A percentile compares a stretch with the other conserved stretches of the same genome.
Conservation (phyloP, 768 basidiomycete species). For the Russula sp. region DNA sequence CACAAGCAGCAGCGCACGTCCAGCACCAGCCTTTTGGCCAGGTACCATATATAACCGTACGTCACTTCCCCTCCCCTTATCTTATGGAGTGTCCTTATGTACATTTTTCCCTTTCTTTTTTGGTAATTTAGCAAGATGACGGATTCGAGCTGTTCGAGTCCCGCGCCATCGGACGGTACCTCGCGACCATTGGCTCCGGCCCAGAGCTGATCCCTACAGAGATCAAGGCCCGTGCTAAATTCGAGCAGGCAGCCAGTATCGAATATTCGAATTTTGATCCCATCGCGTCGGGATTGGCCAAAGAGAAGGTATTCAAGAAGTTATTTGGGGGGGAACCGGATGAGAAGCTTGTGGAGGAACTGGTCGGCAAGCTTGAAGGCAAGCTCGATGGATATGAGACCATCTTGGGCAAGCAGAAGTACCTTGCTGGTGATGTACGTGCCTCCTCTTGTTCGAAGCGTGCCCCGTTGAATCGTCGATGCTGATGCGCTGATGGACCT, state of each 20-base stretch:
- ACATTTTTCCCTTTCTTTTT: too few relatives aligned
- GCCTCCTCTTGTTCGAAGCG: background rate
- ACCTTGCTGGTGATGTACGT: conserved; percentile 26
- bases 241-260: conserved; percentile 35
- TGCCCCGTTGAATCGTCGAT: background rate
- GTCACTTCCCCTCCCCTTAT: background rate
- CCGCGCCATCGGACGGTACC: conserved; percentile 34
- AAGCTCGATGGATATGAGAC: conserved; percentile 18
- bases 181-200: conserved; percentile 32
- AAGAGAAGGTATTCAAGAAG: conserved; percentile 10
- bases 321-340: background rate
- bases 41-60: conserved; percentile 14
- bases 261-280: conserved; percentile 30
- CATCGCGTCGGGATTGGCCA: background rate
- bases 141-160: conserved; percentile 35
- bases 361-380: background rate
- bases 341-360: conserved; percentile 10
- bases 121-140: conserved; percentile 30
- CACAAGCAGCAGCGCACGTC: conserved; percentile 3
- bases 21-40: conserved; percentile 26
- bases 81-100: background rate
- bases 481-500: conserved; percentile 2
- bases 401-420: conserved; percentile 22
- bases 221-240: conserved; percentile 31
- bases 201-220: conserved; percentile 31